A percentile compares a stretch with the other conserved stretches of the same genome.
Conservation (phyloP, 441 rosid genomes). For the Mallotus japonicus region DNA sequence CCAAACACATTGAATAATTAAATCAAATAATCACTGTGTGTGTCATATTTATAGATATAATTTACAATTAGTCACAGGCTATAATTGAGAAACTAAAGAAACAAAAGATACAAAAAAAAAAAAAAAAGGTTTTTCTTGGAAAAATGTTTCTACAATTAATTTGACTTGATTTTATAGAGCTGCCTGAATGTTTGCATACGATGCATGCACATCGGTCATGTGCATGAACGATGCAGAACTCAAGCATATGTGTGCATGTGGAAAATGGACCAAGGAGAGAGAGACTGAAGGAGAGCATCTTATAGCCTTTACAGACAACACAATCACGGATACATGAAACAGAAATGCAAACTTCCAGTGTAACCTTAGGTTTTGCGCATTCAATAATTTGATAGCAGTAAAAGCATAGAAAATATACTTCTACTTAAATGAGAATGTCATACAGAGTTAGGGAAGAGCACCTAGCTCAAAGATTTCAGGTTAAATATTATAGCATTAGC, state of each 20-base stretch:
- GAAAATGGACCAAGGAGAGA: background rate
- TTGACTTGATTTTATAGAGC: too few species aligned
- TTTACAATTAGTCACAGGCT: background rate
- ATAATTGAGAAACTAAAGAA: background rate
- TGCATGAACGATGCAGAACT: background rate
- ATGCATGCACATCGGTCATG: background rate
- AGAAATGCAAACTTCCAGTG: background rate
- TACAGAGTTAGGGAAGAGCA: background rate
- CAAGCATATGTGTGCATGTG: background rate
- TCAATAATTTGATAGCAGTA: background rate
- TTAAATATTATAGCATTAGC: background rate
- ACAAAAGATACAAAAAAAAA: background rate
- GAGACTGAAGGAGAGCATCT: background rate
- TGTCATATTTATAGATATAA: background rate
- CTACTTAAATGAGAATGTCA: background rate
- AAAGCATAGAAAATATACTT: background rate
- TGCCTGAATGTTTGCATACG: too few species aligned
- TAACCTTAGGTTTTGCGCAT: background rate
- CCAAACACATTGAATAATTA: background rate
- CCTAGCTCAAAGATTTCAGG: background rate
- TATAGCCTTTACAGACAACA: background rate
- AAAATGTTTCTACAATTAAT: background rate
- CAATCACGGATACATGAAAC: background rate
- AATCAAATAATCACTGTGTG: background rate
- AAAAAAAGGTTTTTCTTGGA: background rate